A percentile compares a stretch with the other conserved stretches of the same genome.
These are phyloP conservation scores for Trametes meyenii DNA, from an alignment of 768 basidiomycete genomes.

Conservation along the genomic window DNA sequence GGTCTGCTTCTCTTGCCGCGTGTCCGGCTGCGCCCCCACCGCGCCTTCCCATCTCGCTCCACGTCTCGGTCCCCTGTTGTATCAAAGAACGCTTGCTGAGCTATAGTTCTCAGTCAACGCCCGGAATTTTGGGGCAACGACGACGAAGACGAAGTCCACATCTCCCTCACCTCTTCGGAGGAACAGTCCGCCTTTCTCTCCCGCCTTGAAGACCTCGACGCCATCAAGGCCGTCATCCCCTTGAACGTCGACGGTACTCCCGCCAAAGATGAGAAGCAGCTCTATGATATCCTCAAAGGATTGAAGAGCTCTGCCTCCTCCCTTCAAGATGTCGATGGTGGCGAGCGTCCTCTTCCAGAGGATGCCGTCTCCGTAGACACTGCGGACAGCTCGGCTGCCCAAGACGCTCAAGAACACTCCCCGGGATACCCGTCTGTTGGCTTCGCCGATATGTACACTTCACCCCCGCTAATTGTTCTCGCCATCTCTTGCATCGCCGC, in stretches of 20 bases:
- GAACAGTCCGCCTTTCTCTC: conserved; percentile 37
- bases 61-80: not conserved
- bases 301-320: conserved; percentile 15
- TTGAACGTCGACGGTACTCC: conserved; percentile 25
- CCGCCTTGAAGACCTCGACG: conserved; percentile 31
- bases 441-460: not conserved
- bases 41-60: not conserved
- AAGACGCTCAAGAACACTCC: conserved; percentile 2
- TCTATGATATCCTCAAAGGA: conserved; percentile 29
- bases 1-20: conserved; percentile 1
- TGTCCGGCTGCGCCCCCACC: not conserved
- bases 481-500: conserved; percentile 27
- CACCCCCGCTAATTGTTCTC: conserved; percentile 22
- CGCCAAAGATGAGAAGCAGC: conserved; percentile 32
- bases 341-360: conserved; percentile 4
- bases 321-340: conserved; percentile 30
- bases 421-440: conserved; percentile 2
- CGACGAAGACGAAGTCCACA: conserved; percentile 31
- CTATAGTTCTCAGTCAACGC: conserved; percentile 18
- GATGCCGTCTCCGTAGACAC: not conserved
- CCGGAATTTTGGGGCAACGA: conserved; percentile 23
- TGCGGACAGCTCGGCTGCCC: not conserved
- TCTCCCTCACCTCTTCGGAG: conserved; percentile 36
- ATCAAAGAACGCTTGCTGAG: not conserved
- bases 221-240: conserved; percentile 36